Conservation (phyloP, 1,284 basidiomycete genomes). For the Blastosporella zonata region DNA sequence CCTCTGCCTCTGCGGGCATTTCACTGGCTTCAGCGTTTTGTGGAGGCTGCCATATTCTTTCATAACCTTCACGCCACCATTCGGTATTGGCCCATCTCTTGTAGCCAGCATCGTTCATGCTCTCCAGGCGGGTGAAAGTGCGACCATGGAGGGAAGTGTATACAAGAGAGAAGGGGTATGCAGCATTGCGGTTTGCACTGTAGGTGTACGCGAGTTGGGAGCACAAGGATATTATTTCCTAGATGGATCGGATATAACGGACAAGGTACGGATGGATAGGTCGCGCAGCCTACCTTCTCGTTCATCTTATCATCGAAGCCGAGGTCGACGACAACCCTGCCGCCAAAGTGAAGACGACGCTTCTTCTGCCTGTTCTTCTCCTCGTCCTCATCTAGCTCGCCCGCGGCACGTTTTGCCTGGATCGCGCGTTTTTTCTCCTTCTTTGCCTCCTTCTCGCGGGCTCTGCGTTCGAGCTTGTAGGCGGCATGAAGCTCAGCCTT, state of each 20-base stretch:
- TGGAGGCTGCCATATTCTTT: slow-evolving; percentile 54
- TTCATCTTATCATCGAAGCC: slow-evolving; percentile 95
- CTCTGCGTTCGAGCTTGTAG: slow-evolving; percentile 72
- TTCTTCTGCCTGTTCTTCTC: slow-evolving; percentile 39
- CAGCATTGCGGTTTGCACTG: slow-evolving; percentile 75
- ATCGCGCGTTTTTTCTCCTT: slow-evolving; percentile 61
- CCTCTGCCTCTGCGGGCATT: slow-evolving; percentile 5
- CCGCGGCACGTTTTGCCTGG: slow-evolving; percentile 53
- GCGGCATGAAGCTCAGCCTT: slow-evolving; percentile 65
- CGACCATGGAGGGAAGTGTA: slow-evolving; percentile 79
- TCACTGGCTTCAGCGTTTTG: slow-evolving; percentile 6
- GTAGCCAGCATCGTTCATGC: slow-evolving; percentile 66
- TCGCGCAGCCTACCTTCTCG: slow-evolving; percentile 69
- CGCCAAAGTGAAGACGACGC: slow-evolving; percentile 55
- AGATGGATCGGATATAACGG: slow-evolving; percentile 20
- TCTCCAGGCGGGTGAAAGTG: slow-evolving; percentile 67
- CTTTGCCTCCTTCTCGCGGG: slow-evolving; percentile 68
- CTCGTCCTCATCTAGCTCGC: slow-evolving; percentile 48
- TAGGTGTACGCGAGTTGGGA: slow-evolving; percentile 91
- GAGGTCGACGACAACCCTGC: slow-evolving; percentile 84
- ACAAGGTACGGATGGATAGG: slow-evolving; percentile 5
- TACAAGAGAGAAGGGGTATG: slow-evolving; percentile 71
- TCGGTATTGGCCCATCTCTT: slow-evolving; percentile 79
- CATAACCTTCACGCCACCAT: slow-evolving; percentile 78
- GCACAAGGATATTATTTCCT: slow-evolving; percentile 88